These are phyloP conservation scores for Camellia lanceoleosa DNA, from an alignment of 148 eudicot genomes.

Conservation along the genomic window DNA sequence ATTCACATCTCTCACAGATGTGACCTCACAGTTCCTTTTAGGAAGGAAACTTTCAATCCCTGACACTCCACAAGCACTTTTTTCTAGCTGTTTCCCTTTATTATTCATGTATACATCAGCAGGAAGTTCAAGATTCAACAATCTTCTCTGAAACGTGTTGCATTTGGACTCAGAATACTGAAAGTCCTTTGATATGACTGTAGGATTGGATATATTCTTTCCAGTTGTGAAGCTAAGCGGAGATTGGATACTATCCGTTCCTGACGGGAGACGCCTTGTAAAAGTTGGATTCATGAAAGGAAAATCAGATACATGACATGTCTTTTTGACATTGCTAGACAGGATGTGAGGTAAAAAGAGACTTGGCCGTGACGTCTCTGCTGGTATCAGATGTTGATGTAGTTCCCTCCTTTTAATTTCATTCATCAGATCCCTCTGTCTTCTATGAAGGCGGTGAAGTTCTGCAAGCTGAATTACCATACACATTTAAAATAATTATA, in stretches of 20 bases:
- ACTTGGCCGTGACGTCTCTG: constrained; percentile 18
- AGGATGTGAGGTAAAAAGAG: constrained; percentile 5
- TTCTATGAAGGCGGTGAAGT: constrained; percentile 49
- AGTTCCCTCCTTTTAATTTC: constrained; percentile 23
- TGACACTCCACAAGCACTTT: constrained; percentile 12
- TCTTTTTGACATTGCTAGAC: constrained; percentile 17
- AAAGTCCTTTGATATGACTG: neutral
- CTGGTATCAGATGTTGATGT: constrained; percentile 4
- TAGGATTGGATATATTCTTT: constrained; percentile 10
- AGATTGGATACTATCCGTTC: neutral
- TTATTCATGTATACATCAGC: constrained; percentile 10
- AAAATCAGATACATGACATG: constrained; percentile 16
- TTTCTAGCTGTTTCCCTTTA: constrained; percentile 7
- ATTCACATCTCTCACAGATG: constrained; percentile 9
- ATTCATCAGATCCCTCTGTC: constrained; percentile 43
- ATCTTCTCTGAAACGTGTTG: constrained; percentile 12
- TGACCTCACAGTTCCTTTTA: neutral
- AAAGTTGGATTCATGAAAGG: constrained; percentile 12
- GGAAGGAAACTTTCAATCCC: neutral
- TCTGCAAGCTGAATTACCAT: constrained; percentile 38
- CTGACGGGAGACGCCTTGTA: constrained; percentile 8
- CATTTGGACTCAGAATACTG: constrained; percentile 8
- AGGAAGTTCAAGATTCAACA: constrained; percentile 18
- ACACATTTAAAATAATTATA: neutral
- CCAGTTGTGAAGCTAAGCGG: constrained; percentile 10